Conservation (phyloP, 2,329 filamentous ascomycete genomes). For the Fusarium phyllophilum region DNA sequence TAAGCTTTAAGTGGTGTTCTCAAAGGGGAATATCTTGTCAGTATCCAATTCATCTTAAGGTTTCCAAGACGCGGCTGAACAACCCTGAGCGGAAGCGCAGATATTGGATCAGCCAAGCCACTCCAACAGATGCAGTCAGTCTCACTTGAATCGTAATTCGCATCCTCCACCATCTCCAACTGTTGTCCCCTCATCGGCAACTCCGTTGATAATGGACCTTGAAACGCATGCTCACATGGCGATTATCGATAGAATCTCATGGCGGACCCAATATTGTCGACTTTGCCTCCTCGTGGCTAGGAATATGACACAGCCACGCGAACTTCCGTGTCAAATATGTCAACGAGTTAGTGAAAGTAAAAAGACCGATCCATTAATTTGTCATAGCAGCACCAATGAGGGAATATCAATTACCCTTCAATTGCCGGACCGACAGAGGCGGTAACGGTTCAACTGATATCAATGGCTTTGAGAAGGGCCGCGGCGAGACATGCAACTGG, state of each 20-base stretch:
- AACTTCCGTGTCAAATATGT: slow-evolving; percentile 25
- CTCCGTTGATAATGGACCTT: slow-evolving; percentile 9
- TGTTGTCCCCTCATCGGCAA: slow-evolving; percentile 8
- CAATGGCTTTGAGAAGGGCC: slow-evolving; percentile 13
- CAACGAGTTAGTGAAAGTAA: background rate
- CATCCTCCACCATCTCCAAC: background rate
- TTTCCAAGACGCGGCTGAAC: slow-evolving; percentile 9
- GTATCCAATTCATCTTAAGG: background rate
- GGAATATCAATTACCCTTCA: background rate
- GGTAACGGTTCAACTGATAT: background rate
- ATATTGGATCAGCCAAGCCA: slow-evolving; percentile 1
- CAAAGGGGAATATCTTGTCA: slow-evolving; percentile 8
- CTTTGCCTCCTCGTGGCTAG: slow-evolving; percentile 25
- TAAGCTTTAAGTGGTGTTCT: background rate
- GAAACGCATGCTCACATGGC: slow-evolving; percentile 21
- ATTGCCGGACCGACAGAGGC: slow-evolving; percentile 24
- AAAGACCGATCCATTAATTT: background rate
- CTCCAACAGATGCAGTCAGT: background rate
- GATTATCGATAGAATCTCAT: slow-evolving; percentile 1
- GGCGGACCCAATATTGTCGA: slow-evolving; percentile 1
- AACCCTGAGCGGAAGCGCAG: background rate
- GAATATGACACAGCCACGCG: slow-evolving; percentile 26
- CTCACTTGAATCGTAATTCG: slow-evolving; percentile 19
- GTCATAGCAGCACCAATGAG: slow-evolving; percentile 10
- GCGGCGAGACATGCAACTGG: slow-evolving; percentile 4